Base-by-base conservation (phyloP, 108 stramenopile genomes). In the Asterionellopsis glacialis region DNA sequence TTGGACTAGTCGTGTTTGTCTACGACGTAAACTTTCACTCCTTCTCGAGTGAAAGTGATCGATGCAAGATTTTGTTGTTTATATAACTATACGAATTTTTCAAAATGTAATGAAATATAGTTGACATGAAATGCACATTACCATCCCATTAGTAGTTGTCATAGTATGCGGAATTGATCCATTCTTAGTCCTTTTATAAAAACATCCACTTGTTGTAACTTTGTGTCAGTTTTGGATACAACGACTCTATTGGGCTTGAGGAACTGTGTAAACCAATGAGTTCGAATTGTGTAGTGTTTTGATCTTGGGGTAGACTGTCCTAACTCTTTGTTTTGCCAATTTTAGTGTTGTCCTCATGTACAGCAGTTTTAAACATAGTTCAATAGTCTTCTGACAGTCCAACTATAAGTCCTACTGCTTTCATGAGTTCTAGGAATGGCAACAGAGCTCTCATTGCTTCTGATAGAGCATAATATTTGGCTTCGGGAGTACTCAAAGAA, bases 271-370 rank as follows among this genome's bases (percentile, higher is more conserved):
- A 84, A 84, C 74, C 74, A 80, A 45, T 84, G 83, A 21, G 70
- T 61, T 51, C 74, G 80, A 23, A 80, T 51, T 5, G 75, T 78
- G 51, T 74, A 75, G 42, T 71, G 65, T 44, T 73, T 72, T 0
- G 74, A 73, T 15, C 77, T 62, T 10, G 77, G 75, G 33, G 82
- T 83, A n/a, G 63, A 44, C 13, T 47, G 59, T 14, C 55, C 59
- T 11, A 64, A 62, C 42, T 69, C 61, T 11, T 47, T 41, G 12
- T 57, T 61, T 10, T 62, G 1, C 77, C 53, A 0, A 72, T 72
- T 16, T 69, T 73, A 19, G 43, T 61, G 41, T 85, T 81, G 55
- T 84, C 79, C 62, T 84, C 80, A 14, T 52, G 58, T 0, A 85
- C 57, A 13, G 25, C 72, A 0, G 63, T 51, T 18, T 73, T 51